Percentiles rank a stretch among this genome's conserved stretches.
These are phyloP conservation scores for Colletotrichum higginsianum DNA, from an alignment of 2,329 filamentous ascomycete genomes.

Conservation along the genomic window DNA sequence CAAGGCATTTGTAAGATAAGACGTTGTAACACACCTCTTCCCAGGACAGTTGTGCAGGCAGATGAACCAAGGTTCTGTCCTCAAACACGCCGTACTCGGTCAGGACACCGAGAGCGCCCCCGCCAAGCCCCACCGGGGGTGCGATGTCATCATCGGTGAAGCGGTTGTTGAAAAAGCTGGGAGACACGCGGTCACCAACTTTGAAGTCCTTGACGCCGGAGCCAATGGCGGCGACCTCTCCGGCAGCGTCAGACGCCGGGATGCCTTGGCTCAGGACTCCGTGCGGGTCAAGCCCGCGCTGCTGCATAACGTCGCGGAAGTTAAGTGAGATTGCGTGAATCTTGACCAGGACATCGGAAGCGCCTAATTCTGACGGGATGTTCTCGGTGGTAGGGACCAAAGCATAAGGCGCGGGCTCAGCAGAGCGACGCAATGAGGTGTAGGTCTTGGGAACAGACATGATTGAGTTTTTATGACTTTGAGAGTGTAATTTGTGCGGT, in stretches of 20 bases:
- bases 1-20: no score
- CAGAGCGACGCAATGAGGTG: neutral
- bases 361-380: neutral
- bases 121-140: slow-evolving; percentile 26
- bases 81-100: slow-evolving; percentile 44
- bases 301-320: slow-evolving; percentile 46
- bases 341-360: slow-evolving; percentile 36
- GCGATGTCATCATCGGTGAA: slow-evolving; percentile 25
- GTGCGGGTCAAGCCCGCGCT: slow-evolving; percentile 44
- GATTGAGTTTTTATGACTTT: neutral
- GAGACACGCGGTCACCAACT: slow-evolving; percentile 44
- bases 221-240: slow-evolving; percentile 45
- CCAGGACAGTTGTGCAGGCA: slow-evolving; percentile 44
- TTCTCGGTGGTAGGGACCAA: neutral
- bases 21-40: slow-evolving; percentile 42
- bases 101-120: slow-evolving; percentile 43
- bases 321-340: slow-evolving; percentile 40
- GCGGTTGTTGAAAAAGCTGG: slow-evolving; percentile 33
- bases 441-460: neutral
- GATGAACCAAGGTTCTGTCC: slow-evolving; percentile 38
- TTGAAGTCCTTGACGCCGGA: slow-evolving; percentile 42
- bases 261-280: slow-evolving; percentile 38
- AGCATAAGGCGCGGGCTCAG: neutral
- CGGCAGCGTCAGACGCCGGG: slow-evolving; percentile 41
- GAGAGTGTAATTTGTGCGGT: no score